Percentiles rank a stretch among this genome's conserved stretches.
Evolutionary conservation across 1,284 basidiomycete genomes (phyloP).

Genomic region (Pascua sp.): DNA sequence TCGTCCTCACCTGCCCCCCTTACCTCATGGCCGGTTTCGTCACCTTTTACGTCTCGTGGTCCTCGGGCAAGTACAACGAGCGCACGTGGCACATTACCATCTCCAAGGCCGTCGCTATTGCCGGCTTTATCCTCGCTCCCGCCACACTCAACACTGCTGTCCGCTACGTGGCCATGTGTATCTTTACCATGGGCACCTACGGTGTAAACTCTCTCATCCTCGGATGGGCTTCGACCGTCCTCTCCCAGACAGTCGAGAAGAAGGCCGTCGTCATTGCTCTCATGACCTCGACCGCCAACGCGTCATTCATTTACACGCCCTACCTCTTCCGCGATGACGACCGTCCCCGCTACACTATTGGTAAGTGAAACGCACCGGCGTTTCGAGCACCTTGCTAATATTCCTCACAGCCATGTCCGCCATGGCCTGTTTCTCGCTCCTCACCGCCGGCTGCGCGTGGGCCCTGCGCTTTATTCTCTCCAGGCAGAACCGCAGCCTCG

Average conservation of each 20-base stretch:
- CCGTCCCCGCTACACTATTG: slow-evolving; percentile 21
- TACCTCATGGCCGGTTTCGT: slow-evolving; percentile 33
- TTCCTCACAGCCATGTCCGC: slow-evolving; percentile 11
- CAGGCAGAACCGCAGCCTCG: slow-evolving; percentile 17
- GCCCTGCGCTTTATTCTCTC: slow-evolving; percentile 18
- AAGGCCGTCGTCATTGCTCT: slow-evolving; percentile 32
- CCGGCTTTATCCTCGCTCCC: slow-evolving; percentile 33
- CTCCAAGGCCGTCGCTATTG: slow-evolving; percentile 24
- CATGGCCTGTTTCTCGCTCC: slow-evolving; percentile 24
- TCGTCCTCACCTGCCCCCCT: slow-evolving; percentile 46
- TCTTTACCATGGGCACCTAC: slow-evolving; percentile 33
- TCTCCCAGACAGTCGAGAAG: slow-evolving; percentile 35
- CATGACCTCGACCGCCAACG: slow-evolving; percentile 23
- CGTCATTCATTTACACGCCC: slow-evolving; percentile 32
- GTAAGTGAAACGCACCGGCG: neutral
- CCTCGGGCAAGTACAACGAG: slow-evolving; percentile 30
- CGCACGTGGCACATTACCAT: slow-evolving; percentile 31
- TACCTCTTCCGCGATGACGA: slow-evolving; percentile 29
- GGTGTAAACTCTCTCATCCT: slow-evolving; percentile 35
- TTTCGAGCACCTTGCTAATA: neutral
- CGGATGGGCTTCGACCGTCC: slow-evolving; percentile 33
- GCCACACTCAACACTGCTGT: slow-evolving; percentile 30
- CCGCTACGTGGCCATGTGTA: slow-evolving; percentile 31
- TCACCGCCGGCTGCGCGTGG: slow-evolving; percentile 14
- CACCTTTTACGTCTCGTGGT: slow-evolving; percentile 21